Percentiles rank a stretch among this genome's conserved stretches.
phyloP scores from a whole-genome alignment of 1,139 yeast species.

The Wickerhamiella infanticola region DNA sequence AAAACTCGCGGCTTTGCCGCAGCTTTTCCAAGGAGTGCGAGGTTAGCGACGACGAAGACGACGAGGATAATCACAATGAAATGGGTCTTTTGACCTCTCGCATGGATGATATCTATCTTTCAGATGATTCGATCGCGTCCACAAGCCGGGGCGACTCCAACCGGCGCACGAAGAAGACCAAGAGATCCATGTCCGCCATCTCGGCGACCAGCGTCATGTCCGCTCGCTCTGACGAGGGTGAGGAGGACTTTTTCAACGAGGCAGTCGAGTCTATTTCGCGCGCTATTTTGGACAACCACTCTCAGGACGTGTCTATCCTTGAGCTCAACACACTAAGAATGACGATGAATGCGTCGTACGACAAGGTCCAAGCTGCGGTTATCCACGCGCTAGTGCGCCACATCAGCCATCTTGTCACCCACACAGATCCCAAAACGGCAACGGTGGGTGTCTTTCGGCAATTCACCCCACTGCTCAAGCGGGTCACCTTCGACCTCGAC shows the following conservation, averaged over 20 bases:
- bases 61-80: conserved; percentile 8
- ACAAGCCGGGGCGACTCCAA: conserved; percentile 10
- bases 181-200: conserved; percentile 10
- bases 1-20: conserved; percentile 2
- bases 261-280: conserved; percentile 89
- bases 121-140: conserved; percentile 56
- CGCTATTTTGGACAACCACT: conserved; percentile 84
- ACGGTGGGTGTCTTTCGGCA: conserved; percentile 53
- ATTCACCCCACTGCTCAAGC: conserved; percentile 64
- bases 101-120: conserved; percentile 47
- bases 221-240: conserved; percentile 31
- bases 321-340: conserved; percentile 89
- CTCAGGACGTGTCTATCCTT: conserved; percentile 77
- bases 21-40: conserved; percentile 16
- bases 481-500: conserved; percentile 55
- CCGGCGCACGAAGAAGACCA: conserved; percentile 8
- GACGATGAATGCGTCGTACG: conserved; percentile 93
- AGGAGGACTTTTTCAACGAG: conserved; percentile 72
- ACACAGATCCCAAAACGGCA: conserved; percentile 62
- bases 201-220: conserved; percentile 9
- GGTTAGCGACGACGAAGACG: conserved; percentile 17
- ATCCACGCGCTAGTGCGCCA: conserved; percentile 53
- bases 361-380: conserved; percentile 79
- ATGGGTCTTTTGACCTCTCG: conserved; percentile 25
- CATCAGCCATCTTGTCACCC: conserved; percentile 54